Evolutionary conservation across 441 rosid genomes (phyloP).

Genomic region (Brassica balearica): DNA sequence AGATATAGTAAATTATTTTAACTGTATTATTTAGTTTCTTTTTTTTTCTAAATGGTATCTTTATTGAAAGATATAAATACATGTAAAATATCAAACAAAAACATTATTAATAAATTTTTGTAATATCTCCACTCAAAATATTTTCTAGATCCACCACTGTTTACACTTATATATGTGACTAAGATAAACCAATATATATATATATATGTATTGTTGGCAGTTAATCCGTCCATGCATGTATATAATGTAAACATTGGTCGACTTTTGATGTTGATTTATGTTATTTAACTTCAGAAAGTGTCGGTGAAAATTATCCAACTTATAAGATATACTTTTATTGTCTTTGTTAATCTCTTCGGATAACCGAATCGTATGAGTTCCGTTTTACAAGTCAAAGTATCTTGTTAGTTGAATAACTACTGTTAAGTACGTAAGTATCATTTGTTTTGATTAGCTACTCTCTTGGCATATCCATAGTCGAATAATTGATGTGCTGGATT

Average conservation of each 20-base stretch:
- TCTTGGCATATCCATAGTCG: slow-evolving; percentile 16
- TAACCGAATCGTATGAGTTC: slow-evolving; percentile 11
- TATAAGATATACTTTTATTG: slow-evolving; percentile 9
- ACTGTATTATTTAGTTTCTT: no score
- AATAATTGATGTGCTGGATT: slow-evolving; percentile 10
- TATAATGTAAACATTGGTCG: slow-evolving; percentile 17
- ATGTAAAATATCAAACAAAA: no score
- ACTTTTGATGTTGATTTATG: slow-evolving; percentile 26
- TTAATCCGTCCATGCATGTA: slow-evolving; percentile 24
- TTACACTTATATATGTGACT: not conserved
- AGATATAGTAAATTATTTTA: no score
- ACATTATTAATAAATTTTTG: no score
- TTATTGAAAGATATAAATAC: no score
- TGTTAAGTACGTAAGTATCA: slow-evolving; percentile 9
- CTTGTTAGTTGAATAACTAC: slow-evolving; percentile 25
- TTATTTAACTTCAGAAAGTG: slow-evolving; percentile 24
- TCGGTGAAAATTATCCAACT: slow-evolving; percentile 27
- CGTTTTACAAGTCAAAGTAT: slow-evolving; percentile 23
- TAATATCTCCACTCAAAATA: no score
- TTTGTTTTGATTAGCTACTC: not conserved
- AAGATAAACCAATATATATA: no score
- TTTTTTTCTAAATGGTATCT: no score
- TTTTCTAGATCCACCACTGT: no score
- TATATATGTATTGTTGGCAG: slow-evolving; percentile 13
- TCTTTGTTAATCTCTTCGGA: slow-evolving; percentile 10